phyloP scores from a whole-genome alignment of 2,329 filamentous ascomycete genomes.

The Celoporthe dispersa region DNA sequence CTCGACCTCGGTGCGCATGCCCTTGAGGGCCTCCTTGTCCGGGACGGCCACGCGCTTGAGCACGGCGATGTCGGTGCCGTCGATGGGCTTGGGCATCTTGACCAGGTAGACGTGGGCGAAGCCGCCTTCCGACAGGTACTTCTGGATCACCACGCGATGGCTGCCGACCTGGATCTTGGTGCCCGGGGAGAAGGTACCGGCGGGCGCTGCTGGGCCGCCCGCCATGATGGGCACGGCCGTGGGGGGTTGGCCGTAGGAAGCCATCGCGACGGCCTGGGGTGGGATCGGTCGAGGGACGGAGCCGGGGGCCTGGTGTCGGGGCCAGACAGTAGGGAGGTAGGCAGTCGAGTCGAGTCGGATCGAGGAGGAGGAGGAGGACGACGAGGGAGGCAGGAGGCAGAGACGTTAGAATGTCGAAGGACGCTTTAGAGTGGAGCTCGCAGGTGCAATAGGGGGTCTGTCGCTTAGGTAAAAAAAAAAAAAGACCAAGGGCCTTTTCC shows the following conservation, averaged over 20 bases:
- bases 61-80: slow-evolving; percentile 81
- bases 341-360: no score
- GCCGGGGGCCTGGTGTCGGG: slow-evolving; percentile 24
- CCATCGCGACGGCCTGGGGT: slow-evolving; percentile 38
- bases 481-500: slow-evolving; percentile 2
- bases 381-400: slow-evolving; percentile 20
- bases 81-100: slow-evolving; percentile 75
- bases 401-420: slow-evolving; percentile 6
- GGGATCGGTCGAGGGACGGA: slow-evolving; percentile 18
- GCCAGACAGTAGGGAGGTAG: slow-evolving; percentile 22
- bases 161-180: slow-evolving; percentile 96
- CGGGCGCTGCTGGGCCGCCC: slow-evolving; percentile 53
- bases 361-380: slow-evolving; percentile 6
- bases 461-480: slow-evolving; percentile 27
- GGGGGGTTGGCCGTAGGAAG: slow-evolving; percentile 46
- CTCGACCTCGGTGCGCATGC: slow-evolving; percentile 98
- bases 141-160: slow-evolving; percentile 92
- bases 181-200: slow-evolving; percentile 87
- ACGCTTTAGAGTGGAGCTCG: slow-evolving; percentile 22
- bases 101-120: slow-evolving; percentile 99
- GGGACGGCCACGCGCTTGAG: slow-evolving; percentile 95
- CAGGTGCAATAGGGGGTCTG: slow-evolving; percentile 27
- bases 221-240: slow-evolving; percentile 44
- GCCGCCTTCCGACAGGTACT: slow-evolving; percentile 96
- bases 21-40: slow-evolving; percentile 90